Evolutionary conservation across 768 basidiomycete genomes (phyloP).

Genomic region (Termitomyces sp.): DNA sequence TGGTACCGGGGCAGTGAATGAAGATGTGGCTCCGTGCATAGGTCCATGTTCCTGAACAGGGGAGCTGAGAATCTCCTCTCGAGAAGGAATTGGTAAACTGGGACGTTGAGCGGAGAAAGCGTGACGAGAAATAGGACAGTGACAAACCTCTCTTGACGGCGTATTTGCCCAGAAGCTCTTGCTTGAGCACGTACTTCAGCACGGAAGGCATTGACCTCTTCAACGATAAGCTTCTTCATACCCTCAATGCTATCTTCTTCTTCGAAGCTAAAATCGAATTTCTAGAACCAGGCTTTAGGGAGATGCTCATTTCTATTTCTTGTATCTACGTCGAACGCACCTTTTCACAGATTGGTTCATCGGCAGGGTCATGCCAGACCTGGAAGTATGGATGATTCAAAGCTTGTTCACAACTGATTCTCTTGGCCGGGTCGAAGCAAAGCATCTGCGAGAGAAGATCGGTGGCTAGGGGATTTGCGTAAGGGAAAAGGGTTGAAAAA

Average conservation of each 20-base stretch:
- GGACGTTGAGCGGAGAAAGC: conserved; percentile 1
- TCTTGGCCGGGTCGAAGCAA: conserved; percentile 93
- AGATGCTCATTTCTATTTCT: background rate
- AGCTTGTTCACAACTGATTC: conserved; percentile 95
- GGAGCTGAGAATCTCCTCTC: conserved; percentile 78
- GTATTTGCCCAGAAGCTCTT: conserved; percentile 64
- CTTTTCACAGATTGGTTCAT: conserved; percentile 81
- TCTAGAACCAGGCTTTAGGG: conserved; percentile 32
- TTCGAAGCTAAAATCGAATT: conserved; percentile 96
- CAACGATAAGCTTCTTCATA: conserved; percentile 93
- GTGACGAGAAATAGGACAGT: background rate
- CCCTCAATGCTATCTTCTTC: conserved; percentile 95
- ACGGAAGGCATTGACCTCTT: conserved; percentile 88
- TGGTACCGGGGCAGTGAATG: conserved; percentile 46
- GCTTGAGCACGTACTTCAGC: conserved; percentile 85
- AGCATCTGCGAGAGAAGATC: conserved; percentile 90
- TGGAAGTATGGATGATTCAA: conserved; percentile 91
- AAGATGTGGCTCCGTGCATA: conserved; percentile 62
- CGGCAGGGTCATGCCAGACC: conserved; percentile 97
- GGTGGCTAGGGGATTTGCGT: conserved; percentile 90
- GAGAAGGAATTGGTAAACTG: conserved; percentile 74
- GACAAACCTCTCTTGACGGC: conserved; percentile 69
- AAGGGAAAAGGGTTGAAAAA: conserved; percentile 88
- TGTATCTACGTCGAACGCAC: conserved; percentile 32
- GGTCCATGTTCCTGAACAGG: conserved; percentile 63